Evolutionary conservation across 768 basidiomycete genomes (phyloP), one percentile per base, ranked within the genome.

Genomic region (Udeniomyces megalosporus): DNA sequence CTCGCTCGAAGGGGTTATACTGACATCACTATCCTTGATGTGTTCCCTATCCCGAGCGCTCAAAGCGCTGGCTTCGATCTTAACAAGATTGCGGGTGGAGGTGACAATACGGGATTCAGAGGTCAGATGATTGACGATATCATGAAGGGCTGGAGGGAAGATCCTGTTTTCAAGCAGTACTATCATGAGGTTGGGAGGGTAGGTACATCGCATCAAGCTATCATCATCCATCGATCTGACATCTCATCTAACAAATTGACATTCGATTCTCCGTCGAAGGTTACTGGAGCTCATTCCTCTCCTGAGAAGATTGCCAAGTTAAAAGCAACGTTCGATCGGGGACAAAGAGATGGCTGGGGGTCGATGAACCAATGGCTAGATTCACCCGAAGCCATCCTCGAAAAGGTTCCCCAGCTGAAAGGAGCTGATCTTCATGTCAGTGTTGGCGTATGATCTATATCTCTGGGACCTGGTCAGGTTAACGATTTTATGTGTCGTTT

Each of bases 61-160:
- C 62, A 70, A 24, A 67, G 68, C 2, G 70, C 64, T 7, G 72
- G 71, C 1, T 68, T 68, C 58, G 72, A 73, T 55, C 60, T 71
- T 15, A 73, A 73, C 68, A 73, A 73, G 62, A 64, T 64, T 20
- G 62, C 58, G 0, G 56, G 65, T 3, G 67, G 67, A 4, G 66
- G 46, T 15, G 46, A 45, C 14, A 29, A 61, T 52, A 66, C 65
- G 20, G 66, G 68, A 3, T 66, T 65, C 17, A 52, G 56, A 28
- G 66, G 60, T 10, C 44, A 67, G 61, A 58, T 70, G 15, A 54
- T 64, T 0, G 51, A 62, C 15, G 65, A 68, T 44, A 70, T 70
- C 10, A 69, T 70, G 69, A 66, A 70, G 11, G 66, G 65, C 47
- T 73, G 72, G 72, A 59, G 46, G 60, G 48, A 52, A 17, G 72